Percentiles rank a stretch among this genome's conserved stretches.
Evolutionary conservation across 2,329 filamentous ascomycete species (phyloP).

Genomic region (Alternaria incomplexa): DNA sequence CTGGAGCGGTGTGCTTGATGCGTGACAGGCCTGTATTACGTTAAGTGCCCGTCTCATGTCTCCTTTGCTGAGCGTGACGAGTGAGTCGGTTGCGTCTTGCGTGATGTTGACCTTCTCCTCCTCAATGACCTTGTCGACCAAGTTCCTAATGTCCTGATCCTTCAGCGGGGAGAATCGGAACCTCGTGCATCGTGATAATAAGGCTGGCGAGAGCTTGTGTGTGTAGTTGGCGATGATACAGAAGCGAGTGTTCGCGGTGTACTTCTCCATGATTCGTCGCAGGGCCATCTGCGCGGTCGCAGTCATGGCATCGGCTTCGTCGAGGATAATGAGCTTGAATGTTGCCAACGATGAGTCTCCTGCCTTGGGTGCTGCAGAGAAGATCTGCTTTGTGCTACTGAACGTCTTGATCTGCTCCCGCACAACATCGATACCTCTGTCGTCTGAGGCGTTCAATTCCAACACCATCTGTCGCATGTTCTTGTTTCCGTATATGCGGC

Average conservation of each 20-base stretch:
- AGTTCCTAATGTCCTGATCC: slow-evolving; percentile 78
- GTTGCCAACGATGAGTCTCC: slow-evolving; percentile 65
- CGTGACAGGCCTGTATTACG: slow-evolving; percentile 94
- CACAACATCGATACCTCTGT: slow-evolving; percentile 96
- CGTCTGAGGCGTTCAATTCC: slow-evolving; percentile 95
- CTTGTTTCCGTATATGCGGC: slow-evolving; percentile 87
- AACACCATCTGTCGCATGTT: slow-evolving; percentile 99
- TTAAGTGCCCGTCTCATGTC: slow-evolving; percentile 96
- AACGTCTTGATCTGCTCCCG: slow-evolving; percentile 98
- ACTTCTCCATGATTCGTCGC: slow-evolving; percentile 97
- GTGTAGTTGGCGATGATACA: slow-evolving; percentile 99
- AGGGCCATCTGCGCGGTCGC: slow-evolving; percentile 97
- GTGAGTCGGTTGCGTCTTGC: slow-evolving; percentile 77
- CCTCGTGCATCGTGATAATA: slow-evolving; percentile 90
- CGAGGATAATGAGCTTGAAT: slow-evolving; percentile 96
- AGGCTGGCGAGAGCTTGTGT: slow-evolving; percentile 91
- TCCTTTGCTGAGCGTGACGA: slow-evolving; percentile 88
- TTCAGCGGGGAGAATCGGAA: slow-evolving; percentile 96
- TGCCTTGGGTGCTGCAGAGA: slow-evolving; percentile 66
- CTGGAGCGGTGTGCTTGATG: slow-evolving; percentile 73
- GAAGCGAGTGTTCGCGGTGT: slow-evolving; percentile 96
- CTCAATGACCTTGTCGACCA: slow-evolving; percentile 89
- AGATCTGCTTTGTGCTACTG: slow-evolving; percentile 97
- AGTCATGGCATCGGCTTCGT: slow-evolving; percentile 99
- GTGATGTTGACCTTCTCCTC: slow-evolving; percentile 87